Base-by-base conservation (phyloP, 768 basidiomycete species). In the Calocera viscosa region DNA sequence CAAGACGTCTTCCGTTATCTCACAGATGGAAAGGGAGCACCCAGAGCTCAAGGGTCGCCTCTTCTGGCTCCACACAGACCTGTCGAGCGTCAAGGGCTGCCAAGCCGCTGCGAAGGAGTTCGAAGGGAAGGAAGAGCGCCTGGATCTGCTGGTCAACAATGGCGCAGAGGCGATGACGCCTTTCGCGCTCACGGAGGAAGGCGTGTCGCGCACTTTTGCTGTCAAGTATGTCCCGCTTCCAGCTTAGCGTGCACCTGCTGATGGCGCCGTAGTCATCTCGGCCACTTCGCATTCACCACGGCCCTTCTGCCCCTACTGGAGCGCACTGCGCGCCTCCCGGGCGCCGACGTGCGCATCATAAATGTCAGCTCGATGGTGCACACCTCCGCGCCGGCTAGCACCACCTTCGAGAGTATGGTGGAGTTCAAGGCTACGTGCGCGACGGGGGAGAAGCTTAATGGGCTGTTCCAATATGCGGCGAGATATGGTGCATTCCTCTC, bases 91-190 rank as follows among this genome's bases (percentile, higher is more conserved):
- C 24, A 72, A 70, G 28, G 66, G 68, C 19, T 77, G 77, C 14
- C 77, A 76, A 67, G 43, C 69, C 26, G 72, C 77, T 1, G 80
- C 77, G 5, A 74, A 78, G 64, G 73, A 75, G 30, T 78, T 82
- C 38, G 14, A 78, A 17, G 49, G 68, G 67, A 78, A 74, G 69
- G 82, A 82, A 70, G 68, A 69, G n/a, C 70, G 80, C n/a, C 69
- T 82, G 49, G 80, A 82, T 70, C 76, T 82, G 2, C 66, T 82
- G 1, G 74, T 74, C 1, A 72, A 72, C 64, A 73, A 74, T 65
- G 70, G 72, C 17, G 72, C 73, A 32, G 43, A 64, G 67, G 60
- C 39, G 28, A 63, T 41, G 22, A 64, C 40, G 17, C 40, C 63
- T 33, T 43, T 16, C 63, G 28, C 33, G 39, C 8, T 68, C 63